Evolutionary conservation across 169 alveolate genomes (phyloP).

Genomic region (Cystoisospora suis): DNA sequence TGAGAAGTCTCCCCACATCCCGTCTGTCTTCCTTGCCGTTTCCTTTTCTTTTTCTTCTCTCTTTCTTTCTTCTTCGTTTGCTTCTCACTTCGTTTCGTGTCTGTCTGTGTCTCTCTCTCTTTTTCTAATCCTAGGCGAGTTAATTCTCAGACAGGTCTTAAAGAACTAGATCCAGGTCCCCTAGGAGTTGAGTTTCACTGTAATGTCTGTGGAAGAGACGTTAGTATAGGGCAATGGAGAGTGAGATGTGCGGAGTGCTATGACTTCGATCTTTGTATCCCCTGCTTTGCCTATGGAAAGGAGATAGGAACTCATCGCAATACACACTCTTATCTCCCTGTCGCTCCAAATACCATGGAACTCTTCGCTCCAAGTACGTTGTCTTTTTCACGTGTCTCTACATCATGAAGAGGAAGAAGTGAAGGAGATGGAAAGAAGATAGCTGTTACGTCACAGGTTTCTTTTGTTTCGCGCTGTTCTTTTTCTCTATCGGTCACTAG

Average conservation of each 20-base stretch:
- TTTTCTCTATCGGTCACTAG: too few relatives aligned
- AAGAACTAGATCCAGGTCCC: neutral
- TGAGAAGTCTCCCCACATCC: neutral
- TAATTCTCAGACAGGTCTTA: neutral
- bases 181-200: slow-evolving; percentile 60
- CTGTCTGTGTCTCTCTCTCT: neutral
- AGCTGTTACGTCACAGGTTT: too few relatives aligned
- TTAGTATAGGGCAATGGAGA: slow-evolving; percentile 53
- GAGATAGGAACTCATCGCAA: slow-evolving; percentile 79
- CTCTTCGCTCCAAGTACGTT: slow-evolving; percentile 69
- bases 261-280: slow-evolving; percentile 84
- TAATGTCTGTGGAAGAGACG: slow-evolving; percentile 56
- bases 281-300: slow-evolving; percentile 83
- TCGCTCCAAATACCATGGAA: slow-evolving; percentile 82
- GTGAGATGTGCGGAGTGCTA: slow-evolving; percentile 90
- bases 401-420: too few relatives aligned
- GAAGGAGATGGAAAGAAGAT: too few relatives aligned
- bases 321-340: slow-evolving; percentile 83
- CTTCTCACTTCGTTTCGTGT: neutral
- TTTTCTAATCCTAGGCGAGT: neutral
- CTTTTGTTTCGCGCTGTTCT: too few relatives aligned
- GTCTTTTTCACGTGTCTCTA: neutral
- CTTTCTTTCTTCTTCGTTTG: neutral
- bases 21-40: neutral
- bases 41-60: neutral